phyloP scores from a whole-genome alignment of 768 basidiomycete species.

The Leccinum longicurvipes region DNA sequence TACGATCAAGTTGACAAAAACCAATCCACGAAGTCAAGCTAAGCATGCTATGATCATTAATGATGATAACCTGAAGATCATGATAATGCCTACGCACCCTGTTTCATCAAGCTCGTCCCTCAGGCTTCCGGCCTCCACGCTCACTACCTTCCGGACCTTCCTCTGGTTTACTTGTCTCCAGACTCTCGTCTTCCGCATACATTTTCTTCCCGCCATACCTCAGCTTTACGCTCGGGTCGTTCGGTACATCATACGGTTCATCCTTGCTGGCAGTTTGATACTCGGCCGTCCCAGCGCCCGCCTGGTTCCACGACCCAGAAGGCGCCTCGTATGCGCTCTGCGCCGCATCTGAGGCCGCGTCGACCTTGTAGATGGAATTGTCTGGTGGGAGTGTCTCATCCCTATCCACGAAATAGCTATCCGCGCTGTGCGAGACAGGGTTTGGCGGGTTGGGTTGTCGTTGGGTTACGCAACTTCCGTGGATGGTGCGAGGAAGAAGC shows the following conservation, averaged over 20 bases:
- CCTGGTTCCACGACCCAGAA: conserved; percentile 43
- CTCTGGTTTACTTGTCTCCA: conserved; percentile 30
- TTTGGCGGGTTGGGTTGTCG: background rate
- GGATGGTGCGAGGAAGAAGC: conserved; percentile 3
- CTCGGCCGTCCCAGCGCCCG: conserved; percentile 35
- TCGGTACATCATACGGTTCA: conserved; percentile 23
- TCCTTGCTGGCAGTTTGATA: conserved; percentile 24
- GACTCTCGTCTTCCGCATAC: conserved; percentile 23
- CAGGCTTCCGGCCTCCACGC: conserved; percentile 36
- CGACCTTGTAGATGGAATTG: conserved; percentile 44
- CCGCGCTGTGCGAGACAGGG: conserved; percentile 31
- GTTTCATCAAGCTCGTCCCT: conserved; percentile 18
- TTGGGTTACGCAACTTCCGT: background rate
- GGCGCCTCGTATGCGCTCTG: conserved; percentile 51
- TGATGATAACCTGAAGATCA: background rate
- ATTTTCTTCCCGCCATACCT: conserved; percentile 24
- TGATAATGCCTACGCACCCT: background rate
- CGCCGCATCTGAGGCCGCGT: conserved; percentile 40
- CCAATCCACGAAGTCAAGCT: background rate
- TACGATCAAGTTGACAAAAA: background rate
- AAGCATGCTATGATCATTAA: background rate
- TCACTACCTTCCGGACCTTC: conserved; percentile 40
- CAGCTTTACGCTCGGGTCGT: conserved; percentile 2
- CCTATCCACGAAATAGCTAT: conserved; percentile 47
- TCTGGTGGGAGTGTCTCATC: conserved; percentile 43